Percentiles rank a stretch among this genome's conserved stretches.
These are phyloP conservation scores for Craspedostauros australis DNA, from an alignment of 108 stramenopile species.

Conservation along the genomic window DNA sequence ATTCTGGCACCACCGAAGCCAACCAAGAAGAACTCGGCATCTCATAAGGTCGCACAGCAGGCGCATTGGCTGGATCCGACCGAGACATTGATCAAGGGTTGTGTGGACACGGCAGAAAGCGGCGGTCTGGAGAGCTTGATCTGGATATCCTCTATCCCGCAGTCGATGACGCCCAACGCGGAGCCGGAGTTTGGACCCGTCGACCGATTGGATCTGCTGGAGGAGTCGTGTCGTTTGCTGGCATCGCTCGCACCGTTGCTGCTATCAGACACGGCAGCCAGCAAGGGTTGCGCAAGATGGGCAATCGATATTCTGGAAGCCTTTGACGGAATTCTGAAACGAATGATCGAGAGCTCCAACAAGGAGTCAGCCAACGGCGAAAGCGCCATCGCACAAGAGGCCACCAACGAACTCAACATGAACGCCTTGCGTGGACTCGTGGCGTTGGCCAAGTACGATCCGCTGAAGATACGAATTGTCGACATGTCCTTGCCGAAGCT, in stretches of 20 bases:
- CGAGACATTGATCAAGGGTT: conserved; percentile 26
- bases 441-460: conserved; percentile 46
- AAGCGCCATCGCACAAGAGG: background rate
- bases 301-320: conserved; percentile 33
- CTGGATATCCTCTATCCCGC: conserved; percentile 33
- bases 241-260: conserved; percentile 51
- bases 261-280: conserved; percentile 32
- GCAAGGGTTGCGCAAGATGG: conserved; percentile 28
- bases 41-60: background rate
- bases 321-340: conserved; percentile 25
- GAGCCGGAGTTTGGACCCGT: conserved; percentile 2
- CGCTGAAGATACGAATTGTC: conserved; percentile 49
- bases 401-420: conserved; percentile 17
- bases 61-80: conserved; percentile 4
- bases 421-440: conserved; percentile 44
- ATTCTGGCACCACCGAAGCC: conserved; percentile 35
- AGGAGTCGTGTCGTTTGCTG: conserved; percentile 44
- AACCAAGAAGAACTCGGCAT: background rate
- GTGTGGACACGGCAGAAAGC: conserved; percentile 33
- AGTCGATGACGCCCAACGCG: conserved; percentile 8
- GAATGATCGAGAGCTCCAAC: conserved; percentile 1
- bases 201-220: conserved; percentile 28
- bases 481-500: conserved; percentile 43
- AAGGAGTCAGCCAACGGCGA: background rate
- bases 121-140: conserved; percentile 45